A percentile compares a stretch with the other conserved stretches of the same genome.
phyloP scores from a whole-genome alignment of 768 basidiomycete species.

The Serendipita sp. region DNA sequence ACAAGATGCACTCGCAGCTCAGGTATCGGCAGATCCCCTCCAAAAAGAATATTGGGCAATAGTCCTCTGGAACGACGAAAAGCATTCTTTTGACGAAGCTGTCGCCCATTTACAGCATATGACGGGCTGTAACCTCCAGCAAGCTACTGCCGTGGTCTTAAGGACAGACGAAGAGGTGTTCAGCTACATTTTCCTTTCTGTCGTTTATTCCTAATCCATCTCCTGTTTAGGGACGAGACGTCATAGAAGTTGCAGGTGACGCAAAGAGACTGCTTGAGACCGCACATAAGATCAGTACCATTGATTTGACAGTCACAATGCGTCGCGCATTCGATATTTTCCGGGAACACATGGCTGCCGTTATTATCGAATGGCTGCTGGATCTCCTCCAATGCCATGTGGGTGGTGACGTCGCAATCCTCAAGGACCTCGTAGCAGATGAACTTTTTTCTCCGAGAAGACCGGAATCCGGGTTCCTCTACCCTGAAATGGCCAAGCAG shows the following conservation, averaged over 20 bases:
- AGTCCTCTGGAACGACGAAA: slow-evolving; percentile 93
- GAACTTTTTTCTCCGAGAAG: slow-evolving; percentile 49
- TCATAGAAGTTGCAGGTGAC: slow-evolving; percentile 55
- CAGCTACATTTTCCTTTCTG: slow-evolving; percentile 7
- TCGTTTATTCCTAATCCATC: not conserved
- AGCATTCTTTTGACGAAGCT: slow-evolving; percentile 83
- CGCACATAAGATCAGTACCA: slow-evolving; percentile 62
- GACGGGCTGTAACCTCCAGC: slow-evolving; percentile 33
- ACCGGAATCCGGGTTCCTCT: slow-evolving; percentile 32
- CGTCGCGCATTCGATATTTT: slow-evolving; percentile 77
- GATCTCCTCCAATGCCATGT: slow-evolving; percentile 62
- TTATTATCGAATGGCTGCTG: slow-evolving; percentile 74
- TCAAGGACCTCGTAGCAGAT: slow-evolving; percentile 55
- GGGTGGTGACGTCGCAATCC: slow-evolving; percentile 44
- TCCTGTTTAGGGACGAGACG: slow-evolving; percentile 42
- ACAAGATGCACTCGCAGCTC: slow-evolving; percentile 53
- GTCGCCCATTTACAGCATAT: slow-evolving; percentile 45
- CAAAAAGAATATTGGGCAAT: slow-evolving; percentile 66
- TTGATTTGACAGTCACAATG: slow-evolving; percentile 83
- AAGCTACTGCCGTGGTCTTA: slow-evolving; percentile 38
- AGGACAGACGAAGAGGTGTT: slow-evolving; percentile 45
- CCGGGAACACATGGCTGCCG: slow-evolving; percentile 65
- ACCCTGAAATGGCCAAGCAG: slow-evolving; percentile 19
- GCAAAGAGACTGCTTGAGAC: slow-evolving; percentile 48
- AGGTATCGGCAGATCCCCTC: slow-evolving; percentile 64